These are phyloP conservation scores for Paraurostyla sp. DNA, from an alignment of 73 alveolate species.

Conservation along the genomic window DNA sequence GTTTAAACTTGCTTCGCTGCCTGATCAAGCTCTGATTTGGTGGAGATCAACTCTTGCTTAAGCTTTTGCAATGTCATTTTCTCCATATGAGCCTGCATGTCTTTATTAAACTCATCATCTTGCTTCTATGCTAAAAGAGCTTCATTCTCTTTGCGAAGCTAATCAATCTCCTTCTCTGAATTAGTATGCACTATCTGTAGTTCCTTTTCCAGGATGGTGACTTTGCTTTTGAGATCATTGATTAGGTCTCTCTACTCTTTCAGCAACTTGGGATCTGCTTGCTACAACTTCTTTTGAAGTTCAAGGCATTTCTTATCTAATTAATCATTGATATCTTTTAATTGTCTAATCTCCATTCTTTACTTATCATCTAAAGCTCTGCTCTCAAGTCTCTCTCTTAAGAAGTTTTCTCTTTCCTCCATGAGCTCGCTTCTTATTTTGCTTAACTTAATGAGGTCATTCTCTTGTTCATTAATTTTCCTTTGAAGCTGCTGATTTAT, in stretches of 20 bases:
- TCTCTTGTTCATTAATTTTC: slow-evolving; percentile 44
- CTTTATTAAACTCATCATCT: slow-evolving; percentile 49
- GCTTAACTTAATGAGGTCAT: slow-evolving; percentile 1
- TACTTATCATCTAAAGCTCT: background rate
- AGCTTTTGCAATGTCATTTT: slow-evolving; percentile 42
- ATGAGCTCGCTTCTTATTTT: slow-evolving; percentile 34
- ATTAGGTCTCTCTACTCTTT: slow-evolving; percentile 52
- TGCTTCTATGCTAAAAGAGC: slow-evolving; percentile 8
- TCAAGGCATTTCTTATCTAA: slow-evolving; percentile 31
- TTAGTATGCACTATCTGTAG: background rate
- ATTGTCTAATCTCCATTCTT: slow-evolving; percentile 14
- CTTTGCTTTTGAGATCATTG: slow-evolving; percentile 34
- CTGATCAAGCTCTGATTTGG: slow-evolving; percentile 15
- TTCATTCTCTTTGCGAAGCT: background rate
- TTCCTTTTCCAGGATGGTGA: slow-evolving; percentile 35
- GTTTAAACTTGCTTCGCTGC: background rate
- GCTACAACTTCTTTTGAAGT: background rate
- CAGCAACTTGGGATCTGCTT: slow-evolving; percentile 42
- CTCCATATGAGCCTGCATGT: slow-evolving; percentile 36
- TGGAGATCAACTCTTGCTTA: slow-evolving; percentile 13
- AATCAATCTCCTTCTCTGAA: slow-evolving; percentile 1
- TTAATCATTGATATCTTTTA: slow-evolving; percentile 47
- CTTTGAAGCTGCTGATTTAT: slow-evolving; percentile 1
- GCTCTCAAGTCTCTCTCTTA: slow-evolving; percentile 16
- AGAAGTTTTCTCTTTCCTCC: slow-evolving; percentile 26